Evolutionary conservation across 768 basidiomycete genomes (phyloP), one percentile per base, ranked within the genome.

Genomic region (Pleurotus giganteus): DNA sequence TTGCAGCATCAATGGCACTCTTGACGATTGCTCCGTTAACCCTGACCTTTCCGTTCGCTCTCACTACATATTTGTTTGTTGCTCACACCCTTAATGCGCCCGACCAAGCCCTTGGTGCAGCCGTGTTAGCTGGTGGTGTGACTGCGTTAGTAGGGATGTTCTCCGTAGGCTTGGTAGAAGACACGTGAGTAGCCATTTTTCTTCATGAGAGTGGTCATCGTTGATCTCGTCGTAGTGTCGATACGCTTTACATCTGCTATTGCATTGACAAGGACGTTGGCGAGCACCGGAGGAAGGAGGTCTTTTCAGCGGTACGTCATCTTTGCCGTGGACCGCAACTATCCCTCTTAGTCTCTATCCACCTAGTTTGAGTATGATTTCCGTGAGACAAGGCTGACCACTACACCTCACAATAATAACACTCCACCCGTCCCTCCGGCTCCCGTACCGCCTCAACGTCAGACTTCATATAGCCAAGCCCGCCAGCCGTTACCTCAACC

Each of bases 31-130:
- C 89, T 11, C 88, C 93, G 15, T 73, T 91, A 47, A 89, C 87
- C 0, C 73, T 94, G 57, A 89, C 90, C 0, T 79, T 94, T 58
- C 89, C 92, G 4, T 89, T 91, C 58, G 86, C 91, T 12, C 73
- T 95, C 26, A 71, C 81, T 32, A 89, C 92, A 4, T 97, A 96
- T 67, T 69, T 98, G 17, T 91, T 95, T 60, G 89, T 93, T n/a
- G 88, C 91, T 2, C 90, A 92, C 69, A 86, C 88, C 0, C 70
- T 93, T 19, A 66, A 68, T 15, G 83, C 85, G 23, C 90, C 91
- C 0, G 68, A 84, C 43, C 80, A 88, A 61, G 91, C 92, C 0
- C 74, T 94, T 6, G 78, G 85, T 11, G 88, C 89, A 19, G 84
- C 89, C 1, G 60, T 95, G 13, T 73, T 95, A 3, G 88, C 88